Conservation (phyloP, 768 basidiomycete species). For the Tulasnella sp. region DNA sequence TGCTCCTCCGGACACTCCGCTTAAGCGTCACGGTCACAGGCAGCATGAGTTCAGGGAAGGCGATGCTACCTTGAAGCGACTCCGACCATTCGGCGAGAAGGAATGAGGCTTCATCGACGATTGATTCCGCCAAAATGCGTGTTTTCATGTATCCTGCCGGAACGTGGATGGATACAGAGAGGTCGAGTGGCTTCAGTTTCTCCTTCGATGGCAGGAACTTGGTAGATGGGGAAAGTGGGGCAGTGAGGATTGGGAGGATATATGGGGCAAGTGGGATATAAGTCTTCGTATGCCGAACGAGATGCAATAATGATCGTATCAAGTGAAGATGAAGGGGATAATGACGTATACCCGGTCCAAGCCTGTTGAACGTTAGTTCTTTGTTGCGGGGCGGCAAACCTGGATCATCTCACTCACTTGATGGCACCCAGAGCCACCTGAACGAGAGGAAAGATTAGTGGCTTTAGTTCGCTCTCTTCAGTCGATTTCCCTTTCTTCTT, state of each 20-base stretch:
- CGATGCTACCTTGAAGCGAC: constrained; percentile 77
- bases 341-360: constrained; percentile 85
- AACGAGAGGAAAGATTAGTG: constrained; percentile 92
- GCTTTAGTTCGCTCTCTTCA: constrained; percentile 67
- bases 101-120: constrained; percentile 77
- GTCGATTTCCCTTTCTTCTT: constrained; percentile 31
- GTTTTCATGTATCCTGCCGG: constrained; percentile 88
- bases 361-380: constrained; percentile 45
- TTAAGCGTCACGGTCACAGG: constrained; percentile 70
- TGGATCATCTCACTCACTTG: constrained; percentile 54
- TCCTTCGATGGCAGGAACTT: constrained; percentile 74
- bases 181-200: constrained; percentile 73
- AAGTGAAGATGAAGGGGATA: constrained; percentile 95
- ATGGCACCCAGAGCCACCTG: constrained; percentile 92
- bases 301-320: constrained; percentile 77
- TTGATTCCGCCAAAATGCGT: constrained; percentile 73
- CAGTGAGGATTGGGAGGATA: constrained; percentile 79
- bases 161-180: constrained; percentile 79
- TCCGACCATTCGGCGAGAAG: constrained; percentile 79
- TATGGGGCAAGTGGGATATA: constrained; percentile 87
- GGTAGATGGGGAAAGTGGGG: constrained; percentile 57
- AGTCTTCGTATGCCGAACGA: constrained; percentile 74
- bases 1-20: constrained; percentile 64
- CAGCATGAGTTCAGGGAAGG: constrained; percentile 88
- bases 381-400: neutral